These are phyloP conservation scores for Oenanthe sinensis DNA, from an alignment of 129 eudicot species.

Conservation along the genomic window DNA sequence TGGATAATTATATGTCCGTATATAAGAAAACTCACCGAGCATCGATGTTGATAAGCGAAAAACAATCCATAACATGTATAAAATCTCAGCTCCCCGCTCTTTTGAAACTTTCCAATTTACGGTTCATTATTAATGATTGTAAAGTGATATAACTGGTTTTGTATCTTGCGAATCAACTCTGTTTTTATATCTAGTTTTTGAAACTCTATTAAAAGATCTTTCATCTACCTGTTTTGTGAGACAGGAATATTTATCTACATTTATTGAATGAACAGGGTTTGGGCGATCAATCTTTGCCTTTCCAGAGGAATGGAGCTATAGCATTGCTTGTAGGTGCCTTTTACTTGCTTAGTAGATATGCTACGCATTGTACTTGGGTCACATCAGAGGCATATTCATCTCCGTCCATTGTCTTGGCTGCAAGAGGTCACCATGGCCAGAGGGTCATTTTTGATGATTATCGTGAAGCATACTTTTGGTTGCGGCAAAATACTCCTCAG, in stretches of 20 bases:
- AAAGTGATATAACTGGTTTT: background rate
- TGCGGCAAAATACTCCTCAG: conserved; percentile 79
- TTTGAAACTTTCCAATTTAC: background rate
- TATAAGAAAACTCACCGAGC: background rate
- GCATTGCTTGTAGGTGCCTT: conserved; percentile 84
- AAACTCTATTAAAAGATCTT: background rate
- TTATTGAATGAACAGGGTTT: conserved; percentile 53
- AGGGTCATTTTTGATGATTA: conserved; percentile 89
- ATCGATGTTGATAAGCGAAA: background rate
- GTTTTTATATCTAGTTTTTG: background rate
- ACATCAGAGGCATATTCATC: conserved; percentile 99
- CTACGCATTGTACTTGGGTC: conserved; percentile 86
- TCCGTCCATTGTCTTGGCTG: conserved; percentile 92
- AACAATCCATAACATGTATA: background rate
- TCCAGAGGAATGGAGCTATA: conserved; percentile 65
- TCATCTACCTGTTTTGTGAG: background rate
- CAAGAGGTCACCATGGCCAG: conserved; percentile 85
- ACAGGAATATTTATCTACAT: background rate
- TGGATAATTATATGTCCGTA: background rate
- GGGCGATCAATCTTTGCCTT: conserved; percentile 68
- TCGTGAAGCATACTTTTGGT: conserved; percentile 94
- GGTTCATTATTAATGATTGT: background rate
- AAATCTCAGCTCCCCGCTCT: background rate
- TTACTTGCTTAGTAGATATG: conserved; percentile 83
- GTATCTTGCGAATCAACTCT: background rate